A percentile compares a stretch with the other conserved stretches of the same genome.
Conservation (phyloP, 176 grass and related monocot genomes). For the Alopecurus myosuroides region DNA sequence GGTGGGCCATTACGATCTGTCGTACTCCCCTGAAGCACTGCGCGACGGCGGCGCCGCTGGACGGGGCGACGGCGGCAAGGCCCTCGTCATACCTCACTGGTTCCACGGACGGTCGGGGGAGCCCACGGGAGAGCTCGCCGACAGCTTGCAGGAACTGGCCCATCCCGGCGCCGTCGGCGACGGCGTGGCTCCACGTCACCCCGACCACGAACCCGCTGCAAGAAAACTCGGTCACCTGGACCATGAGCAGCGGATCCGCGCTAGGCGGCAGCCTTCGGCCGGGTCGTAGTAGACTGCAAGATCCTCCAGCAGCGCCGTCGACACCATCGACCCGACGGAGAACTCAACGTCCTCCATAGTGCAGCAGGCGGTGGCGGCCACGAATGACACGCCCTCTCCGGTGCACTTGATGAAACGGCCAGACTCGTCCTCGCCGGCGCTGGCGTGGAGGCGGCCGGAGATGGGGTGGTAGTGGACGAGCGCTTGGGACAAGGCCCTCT, state of each 20-base stretch:
- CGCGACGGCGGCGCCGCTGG: too few species aligned
- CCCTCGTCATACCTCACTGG: too few species aligned
- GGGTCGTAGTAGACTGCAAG: background rate
- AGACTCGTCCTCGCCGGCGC: too few species aligned
- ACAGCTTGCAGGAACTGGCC: background rate
- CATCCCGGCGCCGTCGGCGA: background rate
- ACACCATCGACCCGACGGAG: background rate
- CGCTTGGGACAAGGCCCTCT: too few species aligned
- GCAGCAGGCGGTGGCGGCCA: background rate
- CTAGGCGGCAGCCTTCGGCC: background rate
- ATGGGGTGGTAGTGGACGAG: too few species aligned
- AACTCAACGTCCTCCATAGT: too few species aligned
- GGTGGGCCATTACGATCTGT: too few species aligned
- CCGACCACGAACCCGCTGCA: constrained; percentile 18
- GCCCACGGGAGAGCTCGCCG: background rate
- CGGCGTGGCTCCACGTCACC: constrained; percentile 13
- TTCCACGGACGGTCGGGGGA: background rate
- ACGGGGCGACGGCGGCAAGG: too few species aligned
- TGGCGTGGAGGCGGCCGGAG: too few species aligned
- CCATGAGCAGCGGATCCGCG: too few species aligned
- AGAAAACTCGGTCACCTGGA: constrained; percentile 19
- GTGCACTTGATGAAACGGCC: background rate
- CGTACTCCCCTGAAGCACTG: too few species aligned
- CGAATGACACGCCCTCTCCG: background rate
- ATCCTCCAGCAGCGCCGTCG: background rate